Evolutionary conservation across 2,329 filamentous ascomycete species (phyloP), one percentile per base, ranked within the genome.

Genomic region (Fusarium sp.): DNA sequence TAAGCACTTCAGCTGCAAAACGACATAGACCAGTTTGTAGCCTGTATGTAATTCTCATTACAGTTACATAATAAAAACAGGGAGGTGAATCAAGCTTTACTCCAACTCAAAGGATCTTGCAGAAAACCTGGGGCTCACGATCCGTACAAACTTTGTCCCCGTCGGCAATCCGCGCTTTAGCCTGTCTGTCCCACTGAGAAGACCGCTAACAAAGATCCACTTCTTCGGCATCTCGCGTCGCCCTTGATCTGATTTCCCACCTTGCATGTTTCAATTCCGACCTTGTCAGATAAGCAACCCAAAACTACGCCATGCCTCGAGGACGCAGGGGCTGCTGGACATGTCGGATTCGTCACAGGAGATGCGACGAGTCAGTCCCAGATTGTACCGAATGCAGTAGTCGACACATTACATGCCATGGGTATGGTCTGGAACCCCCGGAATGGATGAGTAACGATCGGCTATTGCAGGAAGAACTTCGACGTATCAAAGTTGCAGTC

Each of bases 371-470:
- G 42, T 42, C 46, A 13, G 60, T 49, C 1, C 76, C 76, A 0
- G 48, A 48, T 10, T 77, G 75, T 28, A 66, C 57, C 26, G 72
- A 74, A 26, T 77, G 76, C 48, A 64, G 48, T 28, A 68, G 66
- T 18, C 55, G 73, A 1, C 52, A 55, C 6, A 74, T 76, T 8
- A 56, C 52, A 4, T 76, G 74, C 37, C 66, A 76, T 31, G 74
- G 74, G 6, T 77, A 76, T 28, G 77, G 75, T 1, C 69, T 76
- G 3, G 42, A 61, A 4, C 77, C 79, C 69, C 80, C 80, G 3
- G 65, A 66, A 4, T 81, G 79, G 77, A 77, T 79, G 41, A 77
- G 79, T 48, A 62, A 72, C 24, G 52, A 63, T n/a, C 46, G 21
- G 3, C 39, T 70, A 55, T 63, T 79, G 21, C 78, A 80, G 38